Evolutionary conservation across 805 yeast genomes (phyloP).

Genomic region (Sugiyamaella lignohabitans): DNA sequence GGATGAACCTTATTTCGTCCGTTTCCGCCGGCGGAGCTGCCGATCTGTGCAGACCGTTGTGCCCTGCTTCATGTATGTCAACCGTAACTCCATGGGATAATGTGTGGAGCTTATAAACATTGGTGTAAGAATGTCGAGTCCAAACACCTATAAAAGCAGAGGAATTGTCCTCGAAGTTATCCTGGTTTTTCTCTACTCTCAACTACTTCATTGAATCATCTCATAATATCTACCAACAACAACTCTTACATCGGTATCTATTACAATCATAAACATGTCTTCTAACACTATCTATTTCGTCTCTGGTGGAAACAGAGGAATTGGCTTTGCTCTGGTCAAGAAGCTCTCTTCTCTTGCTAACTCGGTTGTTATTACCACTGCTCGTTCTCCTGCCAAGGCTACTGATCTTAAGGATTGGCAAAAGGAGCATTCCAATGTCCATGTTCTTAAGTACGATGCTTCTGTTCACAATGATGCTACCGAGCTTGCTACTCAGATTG

Average conservation of each 20-base stretch:
- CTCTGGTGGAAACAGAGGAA: slow-evolving; percentile 34
- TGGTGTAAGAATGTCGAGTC: too few relatives aligned
- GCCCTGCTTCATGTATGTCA: too few relatives aligned
- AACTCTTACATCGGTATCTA: not conserved
- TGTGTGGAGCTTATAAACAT: too few relatives aligned
- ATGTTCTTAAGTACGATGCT: slow-evolving; percentile 25
- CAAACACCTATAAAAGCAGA: too few relatives aligned
- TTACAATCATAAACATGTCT: not conserved
- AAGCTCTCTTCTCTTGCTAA: slow-evolving; percentile 21
- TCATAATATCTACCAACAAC: too few relatives aligned
- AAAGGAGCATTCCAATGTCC: slow-evolving; percentile 18
- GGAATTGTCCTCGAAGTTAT: too few relatives aligned
- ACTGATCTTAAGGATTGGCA: slow-evolving; percentile 14
- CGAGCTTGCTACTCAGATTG: not conserved
- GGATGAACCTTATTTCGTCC: too few relatives aligned
- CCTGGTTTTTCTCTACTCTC: too few relatives aligned
- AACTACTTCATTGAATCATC: too few relatives aligned
- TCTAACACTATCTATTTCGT: slow-evolving; percentile 29
- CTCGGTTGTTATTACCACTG: slow-evolving; percentile 26
- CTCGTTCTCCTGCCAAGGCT: slow-evolving; percentile 16
- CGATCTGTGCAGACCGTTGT: too few relatives aligned
- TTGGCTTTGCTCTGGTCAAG: slow-evolving; percentile 33
- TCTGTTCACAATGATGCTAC: not conserved
- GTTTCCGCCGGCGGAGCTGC: too few relatives aligned
- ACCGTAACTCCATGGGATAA: too few relatives aligned